These are phyloP conservation scores for Rhytidiadelphus loreus DNA, from an alignment of 225 moss, liverwort and hornwort species.

Conservation along the genomic window DNA sequence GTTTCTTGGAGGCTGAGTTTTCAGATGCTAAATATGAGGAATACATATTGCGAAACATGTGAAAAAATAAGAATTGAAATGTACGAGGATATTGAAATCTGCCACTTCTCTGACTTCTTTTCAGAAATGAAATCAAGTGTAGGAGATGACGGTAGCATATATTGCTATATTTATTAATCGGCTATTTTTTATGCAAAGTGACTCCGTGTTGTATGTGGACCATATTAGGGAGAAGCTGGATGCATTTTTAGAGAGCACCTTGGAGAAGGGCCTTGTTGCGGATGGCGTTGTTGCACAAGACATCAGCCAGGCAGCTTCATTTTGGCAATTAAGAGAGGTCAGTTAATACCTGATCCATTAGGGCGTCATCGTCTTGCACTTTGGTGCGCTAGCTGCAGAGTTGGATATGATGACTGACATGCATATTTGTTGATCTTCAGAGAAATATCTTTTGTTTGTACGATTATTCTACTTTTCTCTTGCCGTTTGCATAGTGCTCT, in stretches of 20 bases:
- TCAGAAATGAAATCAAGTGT: neutral
- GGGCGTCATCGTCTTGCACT: neutral
- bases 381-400: neutral
- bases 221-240: conserved; percentile 73
- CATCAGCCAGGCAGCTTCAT: conserved; percentile 70
- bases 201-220: conserved; percentile 1
- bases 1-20: neutral
- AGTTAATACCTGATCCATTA: neutral
- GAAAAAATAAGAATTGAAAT: neutral
- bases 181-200: neutral
- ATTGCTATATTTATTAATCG: neutral
- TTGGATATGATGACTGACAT: neutral
- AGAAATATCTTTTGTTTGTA: neutral
- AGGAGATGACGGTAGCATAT: neutral
- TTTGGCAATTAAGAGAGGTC: conserved; percentile 94
- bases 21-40: neutral
- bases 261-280: conserved; percentile 74
- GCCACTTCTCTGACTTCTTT: neutral
- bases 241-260: conserved; percentile 64
- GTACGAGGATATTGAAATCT: neutral
- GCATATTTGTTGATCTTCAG: neutral
- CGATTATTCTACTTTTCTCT: neutral
- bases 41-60: neutral
- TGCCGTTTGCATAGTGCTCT: neutral
- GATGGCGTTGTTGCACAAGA: conserved; percentile 93